A percentile compares a stretch with the other conserved stretches of the same genome.
Conservation (phyloP, 306 rosid species). For the Dalbergia oliveri region DNA sequence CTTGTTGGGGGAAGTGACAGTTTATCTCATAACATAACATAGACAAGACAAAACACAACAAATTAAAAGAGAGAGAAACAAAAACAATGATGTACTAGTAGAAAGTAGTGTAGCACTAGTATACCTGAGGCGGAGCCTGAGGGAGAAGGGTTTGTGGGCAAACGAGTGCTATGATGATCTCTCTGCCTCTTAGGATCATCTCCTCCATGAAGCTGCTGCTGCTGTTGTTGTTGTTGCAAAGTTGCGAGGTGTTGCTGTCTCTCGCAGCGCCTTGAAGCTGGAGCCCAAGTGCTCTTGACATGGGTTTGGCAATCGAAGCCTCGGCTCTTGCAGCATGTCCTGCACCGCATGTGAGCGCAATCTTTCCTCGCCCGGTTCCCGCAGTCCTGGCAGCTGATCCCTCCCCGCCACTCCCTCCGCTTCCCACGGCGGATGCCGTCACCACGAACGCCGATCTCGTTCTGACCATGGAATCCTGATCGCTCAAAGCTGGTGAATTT, state of each 20-base stretch:
- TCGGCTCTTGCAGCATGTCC: constrained; percentile 95
- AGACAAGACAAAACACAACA: constrained; percentile 34
- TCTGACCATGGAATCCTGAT: no score
- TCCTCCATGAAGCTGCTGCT: constrained; percentile 37
- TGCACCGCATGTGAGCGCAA: constrained; percentile 82
- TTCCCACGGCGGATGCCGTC: constrained; percentile 42
- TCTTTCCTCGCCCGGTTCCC: constrained; percentile 97
- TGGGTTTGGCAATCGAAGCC: constrained; percentile 89
- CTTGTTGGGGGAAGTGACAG: no score
- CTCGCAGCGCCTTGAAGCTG: constrained; percentile 83
- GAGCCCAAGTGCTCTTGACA: constrained; percentile 91
- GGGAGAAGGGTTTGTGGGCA: constrained; percentile 57
- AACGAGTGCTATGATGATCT: constrained; percentile 65
- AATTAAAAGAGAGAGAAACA: neutral
- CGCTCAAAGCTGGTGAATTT: neutral
- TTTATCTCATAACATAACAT: neutral
- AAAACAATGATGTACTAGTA: no score
- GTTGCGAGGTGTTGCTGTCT: constrained; percentile 59
- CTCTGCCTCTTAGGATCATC: constrained; percentile 62
- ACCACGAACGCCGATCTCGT: constrained; percentile 66
- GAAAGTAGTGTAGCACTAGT: no score
- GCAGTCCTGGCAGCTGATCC: constrained; percentile 90
- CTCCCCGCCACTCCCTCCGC: constrained; percentile 46
- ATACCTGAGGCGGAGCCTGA: constrained; percentile 52
- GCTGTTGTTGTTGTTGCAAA: constrained; percentile 27